Evolutionary conservation across 148 eudicot species (phyloP).

Genomic region (Vaccinium macrocarpon): DNA sequence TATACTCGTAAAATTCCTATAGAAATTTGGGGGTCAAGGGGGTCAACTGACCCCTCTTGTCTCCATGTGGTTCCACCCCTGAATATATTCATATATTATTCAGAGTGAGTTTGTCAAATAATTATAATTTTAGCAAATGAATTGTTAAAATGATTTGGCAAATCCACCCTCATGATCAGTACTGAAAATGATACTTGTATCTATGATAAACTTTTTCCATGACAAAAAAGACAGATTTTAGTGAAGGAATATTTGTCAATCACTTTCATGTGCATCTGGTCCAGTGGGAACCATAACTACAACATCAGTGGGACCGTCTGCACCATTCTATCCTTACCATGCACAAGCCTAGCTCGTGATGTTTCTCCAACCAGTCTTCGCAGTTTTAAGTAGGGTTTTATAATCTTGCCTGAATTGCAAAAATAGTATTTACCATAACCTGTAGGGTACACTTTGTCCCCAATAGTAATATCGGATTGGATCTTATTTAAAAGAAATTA

Average conservation of each 20-base stretch:
- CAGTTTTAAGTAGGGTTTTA: too few relatives aligned
- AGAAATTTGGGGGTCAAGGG: too few relatives aligned
- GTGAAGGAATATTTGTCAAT: not conserved
- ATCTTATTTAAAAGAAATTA: too few relatives aligned
- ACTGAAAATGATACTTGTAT: not conserved
- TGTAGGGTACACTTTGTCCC: not conserved
- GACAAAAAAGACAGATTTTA: not conserved
- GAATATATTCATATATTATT: too few relatives aligned
- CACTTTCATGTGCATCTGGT: not conserved
- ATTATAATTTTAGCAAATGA: too few relatives aligned
- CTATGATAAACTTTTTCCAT: not conserved
- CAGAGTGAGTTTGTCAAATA: too few relatives aligned
- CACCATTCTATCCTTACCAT: not conserved
- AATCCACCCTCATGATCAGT: too few relatives aligned
- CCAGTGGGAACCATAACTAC: not conserved
- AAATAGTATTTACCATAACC: not conserved
- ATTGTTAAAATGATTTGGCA: too few relatives aligned
- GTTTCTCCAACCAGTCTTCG: slow-evolving; percentile 11
- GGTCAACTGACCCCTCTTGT: too few relatives aligned
- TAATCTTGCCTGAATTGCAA: not conserved
- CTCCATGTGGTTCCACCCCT: too few relatives aligned
- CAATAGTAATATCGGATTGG: too few relatives aligned
- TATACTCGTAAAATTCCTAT: too few relatives aligned
- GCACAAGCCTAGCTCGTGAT: not conserved
- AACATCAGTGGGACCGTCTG: slow-evolving; percentile 8